Base-by-base conservation (phyloP, 2,329 filamentous ascomycete genomes). In the Fusarium equiseti region DNA sequence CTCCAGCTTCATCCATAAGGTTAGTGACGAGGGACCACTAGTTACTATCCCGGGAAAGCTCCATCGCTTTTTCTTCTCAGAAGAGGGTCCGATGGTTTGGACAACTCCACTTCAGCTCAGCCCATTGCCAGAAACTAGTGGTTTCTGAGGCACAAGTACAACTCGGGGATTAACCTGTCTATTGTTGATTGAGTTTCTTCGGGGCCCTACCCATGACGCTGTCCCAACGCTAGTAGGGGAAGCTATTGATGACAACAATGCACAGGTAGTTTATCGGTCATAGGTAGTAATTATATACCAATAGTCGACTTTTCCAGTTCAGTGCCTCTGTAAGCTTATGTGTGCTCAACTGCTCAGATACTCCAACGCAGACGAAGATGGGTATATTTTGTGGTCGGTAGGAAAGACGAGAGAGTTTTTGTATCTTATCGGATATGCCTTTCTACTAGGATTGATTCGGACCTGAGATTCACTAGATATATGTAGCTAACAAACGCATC, bases 61-160 rank as follows among this genome's bases (percentile, higher is more conserved):
- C 16, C 16, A 27, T 56, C 38, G 40, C 44, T 22, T 48, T 49
- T n/a, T 13, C 31, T 27, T 51, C n/a, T 13, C 38, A 11, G 11
- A 24, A 15, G 24, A 58, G 50, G 38, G 40, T 45, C 22, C 38
- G n/a, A 35, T 40, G 40, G 35, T 57, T 46, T 60, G 22, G 8
- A 11, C 35, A 43, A 32, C 43, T 65, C 62, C 52, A 43, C 46
- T 53, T 44, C 60, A 66, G 35, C n/a, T 52, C 54, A 60, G 54
- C 43, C 29, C 62, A 44, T 18, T 40, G 16, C 29, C 35, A 24
- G 18, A 20, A 48, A 60, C 48, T 66, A 61, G 43, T 42, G 55
- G 32, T 32, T 48, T 24, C 18, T 3, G 35, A 38, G 18, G 35
- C 35, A 38, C 11, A 38, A 38, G 10, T 12, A 38, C 35, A 38